Percentiles rank a stretch among this genome's conserved stretches.
phyloP scores from a whole-genome alignment of 1,284 basidiomycete genomes.

The Fistulinella cinereoalba region DNA sequence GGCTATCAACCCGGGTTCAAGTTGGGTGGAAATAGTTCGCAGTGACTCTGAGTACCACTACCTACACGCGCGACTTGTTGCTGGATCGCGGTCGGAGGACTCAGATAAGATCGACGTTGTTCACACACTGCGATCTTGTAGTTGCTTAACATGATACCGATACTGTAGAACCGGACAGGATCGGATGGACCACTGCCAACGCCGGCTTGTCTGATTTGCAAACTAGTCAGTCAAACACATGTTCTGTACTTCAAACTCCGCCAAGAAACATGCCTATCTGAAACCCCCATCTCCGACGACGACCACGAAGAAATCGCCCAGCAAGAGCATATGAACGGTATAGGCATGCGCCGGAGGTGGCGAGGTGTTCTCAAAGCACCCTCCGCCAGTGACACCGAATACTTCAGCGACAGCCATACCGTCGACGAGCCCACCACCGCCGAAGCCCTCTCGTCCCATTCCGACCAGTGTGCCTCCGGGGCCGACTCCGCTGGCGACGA shows the following conservation, averaged over 20 bases:
- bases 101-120: no score
- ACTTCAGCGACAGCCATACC: constrained; percentile 24
- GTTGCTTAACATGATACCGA: no score
- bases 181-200: no score
- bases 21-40: no score
- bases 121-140: no score
- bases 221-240: constrained; percentile 13
- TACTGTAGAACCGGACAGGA: no score
- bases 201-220: not conserved
- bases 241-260: constrained; percentile 19
- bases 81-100: no score
- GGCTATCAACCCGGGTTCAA: no score
- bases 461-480: constrained; percentile 16
- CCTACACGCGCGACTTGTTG: no score
- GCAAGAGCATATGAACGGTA: constrained; percentile 10
- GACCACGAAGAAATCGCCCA: not conserved
- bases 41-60: no score
- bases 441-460: constrained; percentile 16
- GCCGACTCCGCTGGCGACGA: constrained; percentile 20
- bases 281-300: not conserved
- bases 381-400: constrained; percentile 25
- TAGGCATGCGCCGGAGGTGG: constrained; percentile 19
- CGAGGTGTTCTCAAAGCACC: constrained; percentile 3
- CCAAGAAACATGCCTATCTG: constrained; percentile 8
- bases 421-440: constrained; percentile 2